A percentile compares a stretch with the other conserved stretches of the same genome.
Evolutionary conservation across 208 protist genomes (phyloP).

Genomic region (Trypanosoma avium): DNA sequence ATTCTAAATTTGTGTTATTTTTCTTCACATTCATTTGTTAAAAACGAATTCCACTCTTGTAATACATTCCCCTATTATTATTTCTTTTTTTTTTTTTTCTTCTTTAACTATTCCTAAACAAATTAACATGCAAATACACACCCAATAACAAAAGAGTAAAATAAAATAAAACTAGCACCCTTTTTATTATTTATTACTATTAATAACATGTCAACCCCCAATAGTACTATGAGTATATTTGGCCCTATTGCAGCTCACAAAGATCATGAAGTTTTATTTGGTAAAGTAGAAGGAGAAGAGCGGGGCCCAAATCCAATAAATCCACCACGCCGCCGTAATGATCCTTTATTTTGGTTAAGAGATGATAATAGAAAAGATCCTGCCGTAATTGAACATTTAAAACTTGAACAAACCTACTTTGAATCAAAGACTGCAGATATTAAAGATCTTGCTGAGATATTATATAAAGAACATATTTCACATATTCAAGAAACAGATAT

Average conservation of each 20-base stretch:
- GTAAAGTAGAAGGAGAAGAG: constrained; percentile 80
- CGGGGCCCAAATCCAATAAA: constrained; percentile 85
- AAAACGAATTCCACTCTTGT: too few species aligned
- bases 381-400: constrained; percentile 80
- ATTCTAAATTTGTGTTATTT: too few species aligned
- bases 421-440: constrained; percentile 64
- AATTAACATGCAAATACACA: too few species aligned
- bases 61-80: too few species aligned
- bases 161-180: too few species aligned
- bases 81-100: too few species aligned
- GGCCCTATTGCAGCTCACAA: constrained; percentile 64
- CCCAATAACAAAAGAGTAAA: too few species aligned
- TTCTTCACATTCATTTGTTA: constrained; percentile 4
- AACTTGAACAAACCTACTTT: constrained; percentile 81
- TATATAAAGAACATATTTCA: constrained; percentile 86
- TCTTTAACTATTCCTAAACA: too few species aligned
- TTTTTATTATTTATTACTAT: too few species aligned
- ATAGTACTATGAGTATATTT: too few species aligned
- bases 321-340: constrained; percentile 66
- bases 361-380: constrained; percentile 71
- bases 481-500: constrained; percentile 87
- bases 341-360: constrained; percentile 86
- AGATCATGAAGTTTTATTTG: constrained; percentile 73
- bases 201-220: too few species aligned
- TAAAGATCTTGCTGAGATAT: constrained; percentile 45